Percentiles rank a stretch among this genome's conserved stretches.
Evolutionary conservation across 139 green algal species (phyloP).

Genomic region (Deuterostichococcus epilithicus): DNA sequence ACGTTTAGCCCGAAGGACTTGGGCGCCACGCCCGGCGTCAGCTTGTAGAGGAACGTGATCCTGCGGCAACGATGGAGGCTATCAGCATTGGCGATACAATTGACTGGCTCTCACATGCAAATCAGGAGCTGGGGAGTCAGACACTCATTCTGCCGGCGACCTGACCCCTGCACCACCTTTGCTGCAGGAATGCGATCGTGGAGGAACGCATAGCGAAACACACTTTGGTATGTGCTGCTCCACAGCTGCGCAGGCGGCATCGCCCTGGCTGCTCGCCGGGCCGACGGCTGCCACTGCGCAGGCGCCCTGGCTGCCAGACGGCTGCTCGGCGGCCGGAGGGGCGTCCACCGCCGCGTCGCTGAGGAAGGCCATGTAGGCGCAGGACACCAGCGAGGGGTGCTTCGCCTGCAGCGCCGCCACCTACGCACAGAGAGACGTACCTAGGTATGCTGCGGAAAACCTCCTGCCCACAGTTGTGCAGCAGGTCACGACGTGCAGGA

Average conservation of each 20-base stretch:
- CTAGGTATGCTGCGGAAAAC: too few species aligned
- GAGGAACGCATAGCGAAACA: too few species aligned
- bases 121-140: too few species aligned
- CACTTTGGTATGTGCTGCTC: background rate
- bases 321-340: background rate
- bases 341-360: slow-evolving; percentile 16
- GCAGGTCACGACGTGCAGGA: too few species aligned
- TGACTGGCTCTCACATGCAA: too few species aligned
- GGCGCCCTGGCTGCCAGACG: background rate
- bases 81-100: too few species aligned
- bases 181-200: too few species aligned
- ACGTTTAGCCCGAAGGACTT: slow-evolving; percentile 87
- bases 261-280: slow-evolving; percentile 5
- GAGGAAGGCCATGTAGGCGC: slow-evolving; percentile 42
- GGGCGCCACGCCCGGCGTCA: slow-evolving; percentile 63
- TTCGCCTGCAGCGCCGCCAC: slow-evolving; percentile 21
- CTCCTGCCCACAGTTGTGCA: too few species aligned
- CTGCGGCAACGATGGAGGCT: too few species aligned
- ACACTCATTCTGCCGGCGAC: too few species aligned
- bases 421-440: background rate
- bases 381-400: slow-evolving; percentile 13
- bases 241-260: background rate
- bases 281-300: background rate
- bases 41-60: slow-evolving; percentile 87
- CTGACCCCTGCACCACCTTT: too few species aligned